These are phyloP conservation scores for Protea cynaroides DNA, from an alignment of 164 flowering plant species.

Conservation along the genomic window DNA sequence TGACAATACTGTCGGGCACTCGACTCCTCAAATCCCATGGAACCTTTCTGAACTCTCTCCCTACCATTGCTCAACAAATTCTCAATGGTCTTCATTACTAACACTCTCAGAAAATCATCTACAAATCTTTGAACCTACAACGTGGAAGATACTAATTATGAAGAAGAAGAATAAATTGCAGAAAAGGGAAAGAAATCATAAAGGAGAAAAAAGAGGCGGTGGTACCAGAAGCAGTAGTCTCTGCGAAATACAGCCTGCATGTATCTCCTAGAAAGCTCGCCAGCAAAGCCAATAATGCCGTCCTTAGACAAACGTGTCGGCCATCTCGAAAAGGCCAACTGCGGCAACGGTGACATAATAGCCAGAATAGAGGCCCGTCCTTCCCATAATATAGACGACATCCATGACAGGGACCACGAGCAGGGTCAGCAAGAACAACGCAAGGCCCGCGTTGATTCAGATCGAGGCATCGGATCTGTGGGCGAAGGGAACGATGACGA, in stretches of 20 bases:
- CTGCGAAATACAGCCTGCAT: constrained; percentile 96
- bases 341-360: constrained; percentile 61
- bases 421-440: constrained; percentile 45
- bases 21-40: too few relatives aligned
- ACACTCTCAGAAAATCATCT: too few relatives aligned
- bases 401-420: constrained; percentile 74
- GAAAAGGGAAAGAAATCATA: too few relatives aligned
- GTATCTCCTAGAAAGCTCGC: constrained; percentile 82
- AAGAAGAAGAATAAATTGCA: too few relatives aligned
- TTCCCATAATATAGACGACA: constrained; percentile 51
- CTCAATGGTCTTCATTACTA: too few relatives aligned
- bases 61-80: too few relatives aligned
- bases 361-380: constrained; percentile 53
- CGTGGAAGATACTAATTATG: too few relatives aligned
- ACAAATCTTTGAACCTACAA: too few relatives aligned
- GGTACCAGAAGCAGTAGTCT: constrained; percentile 91
- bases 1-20: too few relatives aligned
- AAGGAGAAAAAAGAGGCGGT: too few relatives aligned
- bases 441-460: constrained; percentile 74
- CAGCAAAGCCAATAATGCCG: constrained; percentile 81
- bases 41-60: too few relatives aligned
- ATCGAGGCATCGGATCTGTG: constrained; percentile 39
- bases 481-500: constrained; percentile 42
- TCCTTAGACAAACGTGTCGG: constrained; percentile 86
- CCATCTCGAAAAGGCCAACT: constrained; percentile 55